Evolutionary conservation across 495 filamentous ascomycete species (phyloP).

Genomic region (Usnea hakonensis): DNA sequence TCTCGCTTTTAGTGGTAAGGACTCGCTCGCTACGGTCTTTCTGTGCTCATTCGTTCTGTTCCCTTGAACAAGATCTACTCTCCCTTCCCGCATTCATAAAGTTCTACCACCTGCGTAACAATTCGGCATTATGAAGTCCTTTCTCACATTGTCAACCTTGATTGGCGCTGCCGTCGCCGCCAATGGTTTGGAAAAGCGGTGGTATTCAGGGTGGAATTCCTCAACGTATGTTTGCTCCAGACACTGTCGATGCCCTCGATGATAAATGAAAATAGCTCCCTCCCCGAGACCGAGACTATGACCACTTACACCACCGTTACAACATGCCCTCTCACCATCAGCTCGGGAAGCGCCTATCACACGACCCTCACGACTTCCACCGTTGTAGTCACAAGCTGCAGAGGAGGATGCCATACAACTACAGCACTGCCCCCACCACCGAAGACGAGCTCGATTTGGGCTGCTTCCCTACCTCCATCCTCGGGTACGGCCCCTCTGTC

Average conservation of each 20-base stretch:
- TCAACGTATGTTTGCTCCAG: slow-evolving; percentile 10
- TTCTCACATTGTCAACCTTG: slow-evolving; percentile 12
- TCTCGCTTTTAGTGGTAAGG: slow-evolving; percentile 6
- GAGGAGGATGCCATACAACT: not conserved
- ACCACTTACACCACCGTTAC: slow-evolving; percentile 13
- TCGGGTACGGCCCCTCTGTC: too few species aligned
- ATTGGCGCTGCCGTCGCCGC: slow-evolving; percentile 13
- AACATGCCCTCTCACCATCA: not conserved
- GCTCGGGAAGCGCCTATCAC: not conserved
- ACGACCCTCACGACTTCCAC: not conserved
- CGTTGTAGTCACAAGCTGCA: not conserved
- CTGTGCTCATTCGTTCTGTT: slow-evolving; percentile 1
- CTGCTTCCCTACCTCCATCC: not conserved
- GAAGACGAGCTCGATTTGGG: not conserved
- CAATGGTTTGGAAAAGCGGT: slow-evolving; percentile 9
- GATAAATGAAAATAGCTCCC: not conserved
- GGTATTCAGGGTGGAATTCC: slow-evolving; percentile 10
- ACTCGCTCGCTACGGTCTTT: slow-evolving; percentile 28
- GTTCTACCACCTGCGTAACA: not conserved
- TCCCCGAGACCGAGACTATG: not conserved
- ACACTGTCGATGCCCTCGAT: not conserved
- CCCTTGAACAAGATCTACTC: not conserved
- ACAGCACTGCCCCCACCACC: not conserved
- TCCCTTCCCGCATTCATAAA: not conserved
- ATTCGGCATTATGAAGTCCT: slow-evolving; percentile 15